These are phyloP conservation scores for Amoebophrya sp. DNA, from an alignment of 169 alveolate genomes.

Conservation along the genomic window DNA sequence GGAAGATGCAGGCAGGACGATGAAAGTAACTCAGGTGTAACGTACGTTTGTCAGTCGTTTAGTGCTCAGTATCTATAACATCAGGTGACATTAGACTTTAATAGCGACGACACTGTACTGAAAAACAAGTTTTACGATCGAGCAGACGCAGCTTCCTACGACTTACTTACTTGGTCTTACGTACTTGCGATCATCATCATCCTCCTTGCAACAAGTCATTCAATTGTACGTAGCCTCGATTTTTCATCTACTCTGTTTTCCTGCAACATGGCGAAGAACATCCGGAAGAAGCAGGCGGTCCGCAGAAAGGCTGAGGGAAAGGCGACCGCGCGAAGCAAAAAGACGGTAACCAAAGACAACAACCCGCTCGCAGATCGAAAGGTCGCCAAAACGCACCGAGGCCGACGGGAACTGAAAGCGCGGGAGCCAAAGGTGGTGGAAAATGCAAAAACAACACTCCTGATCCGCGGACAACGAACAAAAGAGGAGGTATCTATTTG, in stretches of 20 bases:
- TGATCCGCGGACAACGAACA: not conserved
- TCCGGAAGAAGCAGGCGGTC: not conserved
- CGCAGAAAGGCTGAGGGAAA: not conserved
- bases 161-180: no score
- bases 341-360: not conserved
- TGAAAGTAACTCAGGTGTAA: no score
- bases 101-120: no score
- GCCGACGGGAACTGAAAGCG: not conserved
- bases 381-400: not conserved
- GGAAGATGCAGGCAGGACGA: no score
- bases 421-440: not conserved
- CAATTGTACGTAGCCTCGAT: not conserved
- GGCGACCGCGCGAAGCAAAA: not conserved
- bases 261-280: not conserved
- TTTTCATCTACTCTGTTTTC: not conserved
- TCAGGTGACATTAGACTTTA: no score
- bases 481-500: not conserved
- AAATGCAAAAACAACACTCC: not conserved
- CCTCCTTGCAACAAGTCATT: no score
- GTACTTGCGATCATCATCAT: no score
- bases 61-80: no score
- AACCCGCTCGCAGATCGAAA: not conserved
- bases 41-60: no score
- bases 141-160: no score
- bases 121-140: no score